phyloP scores from a whole-genome alignment of 352 stramenopile genomes.

The Elongisporangium anandrum region DNA sequence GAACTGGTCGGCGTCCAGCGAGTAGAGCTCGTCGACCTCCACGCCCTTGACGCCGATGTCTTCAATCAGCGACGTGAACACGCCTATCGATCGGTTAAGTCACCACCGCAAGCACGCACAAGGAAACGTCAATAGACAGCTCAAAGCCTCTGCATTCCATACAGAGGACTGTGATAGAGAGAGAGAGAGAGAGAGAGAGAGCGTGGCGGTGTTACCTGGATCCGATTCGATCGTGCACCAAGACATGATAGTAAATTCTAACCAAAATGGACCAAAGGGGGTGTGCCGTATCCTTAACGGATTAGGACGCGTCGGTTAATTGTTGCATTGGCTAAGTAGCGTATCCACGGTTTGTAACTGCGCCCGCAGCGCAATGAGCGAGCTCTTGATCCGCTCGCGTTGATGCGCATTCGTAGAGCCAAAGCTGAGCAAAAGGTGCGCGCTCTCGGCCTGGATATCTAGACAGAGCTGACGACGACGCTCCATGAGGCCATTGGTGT shows the following conservation, averaged over 20 bases:
- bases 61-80: conserved; percentile 92
- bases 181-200: not conserved
- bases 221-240: conserved; percentile 83
- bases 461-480: conserved; percentile 40
- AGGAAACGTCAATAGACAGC: not conserved
- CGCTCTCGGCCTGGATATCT: conserved; percentile 47
- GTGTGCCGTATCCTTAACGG: not conserved
- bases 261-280: not conserved
- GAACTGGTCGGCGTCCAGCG: conserved; percentile 87
- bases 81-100: conserved; percentile 23
- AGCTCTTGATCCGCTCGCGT: conserved; percentile 11
- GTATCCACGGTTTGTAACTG: not conserved
- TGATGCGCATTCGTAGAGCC: conserved; percentile 10
- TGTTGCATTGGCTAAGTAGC: not conserved
- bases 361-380: not conserved
- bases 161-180: not conserved
- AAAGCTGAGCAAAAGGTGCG: conserved; percentile 36
- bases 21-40: conserved; percentile 94
- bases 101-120: not conserved
- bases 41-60: conserved; percentile 91
- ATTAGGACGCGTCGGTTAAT: not conserved
- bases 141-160: not conserved
- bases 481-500: conserved; percentile 15
- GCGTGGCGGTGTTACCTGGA: too few relatives aligned
- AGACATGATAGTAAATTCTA: conserved; percentile 28